phyloP scores from a whole-genome alignment of 73 alveolate genomes.

The Paramecium caudatum region DNA sequence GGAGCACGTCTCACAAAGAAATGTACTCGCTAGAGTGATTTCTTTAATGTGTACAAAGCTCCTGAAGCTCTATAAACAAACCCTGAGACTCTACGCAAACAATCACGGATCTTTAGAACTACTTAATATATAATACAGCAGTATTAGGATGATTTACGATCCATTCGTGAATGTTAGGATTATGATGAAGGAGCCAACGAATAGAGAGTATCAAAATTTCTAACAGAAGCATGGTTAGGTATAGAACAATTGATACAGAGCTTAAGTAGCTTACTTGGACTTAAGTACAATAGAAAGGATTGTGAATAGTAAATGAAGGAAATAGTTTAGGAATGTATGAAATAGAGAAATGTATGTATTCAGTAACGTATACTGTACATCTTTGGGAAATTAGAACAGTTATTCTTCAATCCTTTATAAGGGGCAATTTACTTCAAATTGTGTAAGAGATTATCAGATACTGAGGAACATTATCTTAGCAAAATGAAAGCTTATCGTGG shows the following conservation, averaged over 20 bases:
- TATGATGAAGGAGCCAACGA: not conserved
- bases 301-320: conserved; percentile 22
- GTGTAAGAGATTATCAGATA: conserved; percentile 61
- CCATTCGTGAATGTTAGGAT: not conserved
- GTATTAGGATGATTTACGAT: conserved; percentile 7
- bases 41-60: conserved; percentile 50
- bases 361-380: conserved; percentile 25
- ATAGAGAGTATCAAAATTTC: not conserved
- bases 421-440: conserved; percentile 30
- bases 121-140: not conserved
- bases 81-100: not conserved
- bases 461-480: not conserved
- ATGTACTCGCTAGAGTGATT: conserved; percentile 38
- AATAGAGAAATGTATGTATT: not conserved
- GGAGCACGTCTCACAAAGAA: not conserved
- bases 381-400: conserved; percentile 57
- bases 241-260: not conserved
- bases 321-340: not conserved
- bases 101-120: conserved; percentile 10
- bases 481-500: conserved; percentile 65
- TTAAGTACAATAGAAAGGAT: conserved; percentile 8
- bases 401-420: not conserved
- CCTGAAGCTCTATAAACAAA: conserved; percentile 35
- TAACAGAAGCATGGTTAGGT: conserved; percentile 48
- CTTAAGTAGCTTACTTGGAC: not conserved